A percentile compares a stretch with the other conserved stretches of the same genome.
Evolutionary conservation across 108 stramenopile species (phyloP).

Genomic region (Nitzschia inconspicua): DNA sequence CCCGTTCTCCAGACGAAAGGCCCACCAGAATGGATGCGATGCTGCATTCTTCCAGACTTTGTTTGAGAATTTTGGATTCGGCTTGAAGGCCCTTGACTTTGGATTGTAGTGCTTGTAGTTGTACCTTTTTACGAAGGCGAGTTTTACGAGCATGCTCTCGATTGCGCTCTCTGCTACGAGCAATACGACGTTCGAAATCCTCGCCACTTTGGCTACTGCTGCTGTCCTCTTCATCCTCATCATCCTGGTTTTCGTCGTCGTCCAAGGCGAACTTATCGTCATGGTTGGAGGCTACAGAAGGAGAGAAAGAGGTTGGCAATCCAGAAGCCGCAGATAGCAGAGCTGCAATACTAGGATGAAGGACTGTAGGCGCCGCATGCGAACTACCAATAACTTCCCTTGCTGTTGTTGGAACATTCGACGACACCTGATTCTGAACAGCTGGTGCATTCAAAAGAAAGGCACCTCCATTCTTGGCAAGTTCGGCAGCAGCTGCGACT

Average conservation of each 20-base stretch:
- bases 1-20: constrained; percentile 32
- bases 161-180: constrained; percentile 84
- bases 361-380: too few relatives aligned
- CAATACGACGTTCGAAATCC: constrained; percentile 44
- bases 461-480: constrained; percentile 11
- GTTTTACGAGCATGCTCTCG: constrained; percentile 91
- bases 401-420: neutral
- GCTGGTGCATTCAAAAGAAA: constrained; percentile 1
- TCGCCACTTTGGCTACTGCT: too few relatives aligned
- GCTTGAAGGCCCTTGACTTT: constrained; percentile 67
- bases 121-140: constrained; percentile 85
- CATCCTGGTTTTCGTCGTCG: neutral
- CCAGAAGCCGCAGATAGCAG: too few relatives aligned
- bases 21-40: constrained; percentile 83
- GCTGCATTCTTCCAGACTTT: constrained; percentile 76
- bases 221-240: constrained; percentile 21
- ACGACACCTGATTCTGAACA: neutral
- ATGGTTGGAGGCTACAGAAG: too few relatives aligned
- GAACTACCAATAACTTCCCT: too few relatives aligned
- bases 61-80: constrained; percentile 61
- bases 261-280: too few relatives aligned
- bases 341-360: too few relatives aligned
- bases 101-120: constrained; percentile 71
- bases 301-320: too few relatives aligned
- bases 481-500: constrained; percentile 20